Evolutionary conservation across 1,284 basidiomycete species (phyloP).

Genomic region (Apiotrichum montevideense): DNA sequence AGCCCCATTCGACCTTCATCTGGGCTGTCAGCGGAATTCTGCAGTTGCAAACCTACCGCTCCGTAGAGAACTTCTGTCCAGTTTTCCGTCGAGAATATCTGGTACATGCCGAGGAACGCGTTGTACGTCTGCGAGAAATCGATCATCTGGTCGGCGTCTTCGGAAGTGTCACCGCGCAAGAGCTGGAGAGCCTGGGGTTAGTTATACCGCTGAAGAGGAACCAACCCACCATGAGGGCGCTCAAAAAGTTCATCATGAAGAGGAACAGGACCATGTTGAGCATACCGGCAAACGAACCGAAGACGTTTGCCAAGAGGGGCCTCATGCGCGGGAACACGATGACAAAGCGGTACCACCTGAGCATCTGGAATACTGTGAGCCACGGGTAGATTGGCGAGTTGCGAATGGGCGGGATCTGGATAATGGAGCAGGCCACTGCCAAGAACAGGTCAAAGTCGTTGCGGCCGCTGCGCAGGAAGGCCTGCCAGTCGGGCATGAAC

Average conservation of each 20-base stretch:
- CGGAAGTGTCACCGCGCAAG: conserved; percentile 61
- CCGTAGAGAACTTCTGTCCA: conserved; percentile 82
- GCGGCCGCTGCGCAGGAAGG: conserved; percentile 60
- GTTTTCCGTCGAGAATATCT: conserved; percentile 88
- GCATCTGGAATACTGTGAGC: conserved; percentile 85
- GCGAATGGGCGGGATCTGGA: conserved; percentile 77
- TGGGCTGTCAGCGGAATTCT: conserved; percentile 1
- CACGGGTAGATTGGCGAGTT: conserved; percentile 69
- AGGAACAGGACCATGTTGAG: conserved; percentile 92
- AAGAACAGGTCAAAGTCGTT: conserved; percentile 79
- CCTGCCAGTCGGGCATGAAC: conserved; percentile 73
- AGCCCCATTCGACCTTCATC: conserved; percentile 56
- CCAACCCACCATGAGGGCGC: conserved; percentile 61
- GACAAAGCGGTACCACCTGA: conserved; percentile 90
- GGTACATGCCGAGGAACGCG: conserved; percentile 80
- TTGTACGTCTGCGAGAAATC: conserved; percentile 88
- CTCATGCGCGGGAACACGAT: conserved; percentile 49
- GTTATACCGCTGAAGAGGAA: conserved; percentile 47
- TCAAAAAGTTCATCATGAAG: conserved; percentile 79
- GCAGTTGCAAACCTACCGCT: conserved; percentile 46
- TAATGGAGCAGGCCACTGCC: conserved; percentile 70
- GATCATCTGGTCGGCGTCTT: conserved; percentile 50
- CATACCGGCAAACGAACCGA: conserved; percentile 87
- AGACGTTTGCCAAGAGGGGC: conserved; percentile 64
- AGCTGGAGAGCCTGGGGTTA: conserved; percentile 44